These are phyloP conservation scores for Mangifera indica DNA, from an alignment of 345 rosid genomes.

Conservation along the genomic window DNA sequence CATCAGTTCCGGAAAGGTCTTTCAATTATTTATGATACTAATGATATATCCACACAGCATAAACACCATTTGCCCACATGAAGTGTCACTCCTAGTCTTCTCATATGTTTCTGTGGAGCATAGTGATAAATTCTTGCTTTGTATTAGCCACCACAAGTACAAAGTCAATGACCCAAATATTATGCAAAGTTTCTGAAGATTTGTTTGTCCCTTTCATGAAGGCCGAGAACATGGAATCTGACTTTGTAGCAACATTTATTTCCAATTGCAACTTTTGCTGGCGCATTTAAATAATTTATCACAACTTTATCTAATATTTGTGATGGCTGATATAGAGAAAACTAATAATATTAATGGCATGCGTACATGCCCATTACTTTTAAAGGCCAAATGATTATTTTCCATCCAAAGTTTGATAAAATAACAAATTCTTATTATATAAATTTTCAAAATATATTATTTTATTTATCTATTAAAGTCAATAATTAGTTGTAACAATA, in stretches of 20 bases:
- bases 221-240: constrained; percentile 16
- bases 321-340: constrained; percentile 17
- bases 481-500: too few species aligned
- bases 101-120: background rate
- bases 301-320: background rate
- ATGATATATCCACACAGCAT: background rate
- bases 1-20: background rate
- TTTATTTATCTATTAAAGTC: too few species aligned
- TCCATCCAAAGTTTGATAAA: too few species aligned
- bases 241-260: background rate
- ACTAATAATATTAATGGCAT: constrained; percentile 3
- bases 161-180: constrained; percentile 2
- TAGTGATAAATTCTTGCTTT: background rate
- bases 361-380: background rate
- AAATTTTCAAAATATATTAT: too few species aligned
- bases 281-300: background rate
- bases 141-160: background rate
- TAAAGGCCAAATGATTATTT: too few species aligned
- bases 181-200: background rate
- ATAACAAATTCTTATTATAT: too few species aligned
- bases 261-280: background rate
- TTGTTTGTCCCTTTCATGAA: constrained; percentile 3
- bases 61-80: background rate
- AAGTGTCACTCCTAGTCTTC: background rate
- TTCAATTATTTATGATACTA: background rate